Percentiles rank a stretch among this genome's conserved stretches.
phyloP scores from a whole-genome alignment of 495 filamentous ascomycete species.

The Hypomontagnella submonticulosa region DNA sequence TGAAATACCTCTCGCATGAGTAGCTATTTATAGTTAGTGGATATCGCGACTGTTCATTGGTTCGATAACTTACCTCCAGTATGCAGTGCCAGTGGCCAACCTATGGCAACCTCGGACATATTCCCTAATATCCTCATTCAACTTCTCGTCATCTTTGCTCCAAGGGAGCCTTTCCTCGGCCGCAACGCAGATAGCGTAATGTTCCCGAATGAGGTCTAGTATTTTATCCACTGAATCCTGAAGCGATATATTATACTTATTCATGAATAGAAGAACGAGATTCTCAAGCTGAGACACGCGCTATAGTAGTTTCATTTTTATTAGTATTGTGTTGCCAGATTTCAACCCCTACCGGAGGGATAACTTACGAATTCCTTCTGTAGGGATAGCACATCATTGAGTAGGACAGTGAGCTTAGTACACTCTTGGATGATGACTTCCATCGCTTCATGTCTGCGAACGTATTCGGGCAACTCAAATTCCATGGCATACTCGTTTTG shows the following conservation, averaged over 20 bases:
- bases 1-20: constrained; percentile 44
- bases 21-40: constrained; percentile 27
- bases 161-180: constrained; percentile 44
- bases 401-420: constrained; percentile 39
- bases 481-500: constrained; percentile 48
- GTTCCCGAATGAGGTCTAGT: constrained; percentile 44
- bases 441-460: constrained; percentile 43
- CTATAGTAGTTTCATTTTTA: constrained; percentile 20
- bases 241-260: constrained; percentile 38
- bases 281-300: constrained; percentile 45
- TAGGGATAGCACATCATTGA: constrained; percentile 46
- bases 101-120: constrained; percentile 43
- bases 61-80: constrained; percentile 40
- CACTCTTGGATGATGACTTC: constrained; percentile 41
- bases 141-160: constrained; percentile 41
- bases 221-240: constrained; percentile 35
- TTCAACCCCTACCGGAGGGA: not conserved
- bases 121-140: constrained; percentile 43
- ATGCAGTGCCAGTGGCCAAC: constrained; percentile 44
- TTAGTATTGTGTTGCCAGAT: not conserved
- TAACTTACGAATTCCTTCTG: constrained; percentile 47
- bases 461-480: constrained; percentile 42
- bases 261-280: constrained; percentile 45
- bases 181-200: constrained; percentile 42
- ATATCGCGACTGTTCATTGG: not conserved